Percentiles rank a stretch among this genome's conserved stretches.
phyloP scores from a whole-genome alignment of 805 yeast species.

The Lipomyces starkeyi region DNA sequence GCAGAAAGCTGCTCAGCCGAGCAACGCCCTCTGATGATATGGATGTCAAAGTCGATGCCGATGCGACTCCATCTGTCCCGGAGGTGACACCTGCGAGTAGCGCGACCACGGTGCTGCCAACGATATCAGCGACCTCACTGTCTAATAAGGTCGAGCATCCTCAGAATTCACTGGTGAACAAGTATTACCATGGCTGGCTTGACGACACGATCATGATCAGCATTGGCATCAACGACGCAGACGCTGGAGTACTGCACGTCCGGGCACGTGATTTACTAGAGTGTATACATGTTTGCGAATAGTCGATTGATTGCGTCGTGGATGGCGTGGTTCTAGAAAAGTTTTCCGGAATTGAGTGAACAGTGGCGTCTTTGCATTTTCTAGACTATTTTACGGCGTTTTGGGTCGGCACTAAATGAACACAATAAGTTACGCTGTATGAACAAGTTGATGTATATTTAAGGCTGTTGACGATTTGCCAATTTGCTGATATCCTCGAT shows the following conservation, averaged over 20 bases:
- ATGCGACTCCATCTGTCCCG: background rate
- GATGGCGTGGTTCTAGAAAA: background rate
- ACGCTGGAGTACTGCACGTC: conserved; percentile 20
- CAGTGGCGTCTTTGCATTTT: background rate
- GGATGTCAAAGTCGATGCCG: too few relatives aligned
- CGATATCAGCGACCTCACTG: background rate
- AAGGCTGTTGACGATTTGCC: too few relatives aligned
- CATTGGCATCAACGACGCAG: conserved; percentile 27
- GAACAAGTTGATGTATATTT: background rate
- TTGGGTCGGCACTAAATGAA: background rate
- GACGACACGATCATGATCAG: conserved; percentile 28
- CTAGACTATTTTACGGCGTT: background rate
- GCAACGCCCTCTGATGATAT: too few relatives aligned
- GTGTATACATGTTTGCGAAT: conserved; percentile 19
- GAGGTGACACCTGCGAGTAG: background rate
- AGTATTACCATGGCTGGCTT: conserved; percentile 34
- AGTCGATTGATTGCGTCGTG: background rate
- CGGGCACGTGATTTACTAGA: conserved; percentile 29
- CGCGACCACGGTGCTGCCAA: background rate
- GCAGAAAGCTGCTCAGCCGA: too few relatives aligned
- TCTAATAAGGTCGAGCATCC: background rate
- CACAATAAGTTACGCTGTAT: background rate
- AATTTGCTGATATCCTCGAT: too few relatives aligned
- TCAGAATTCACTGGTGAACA: conserved; percentile 24
- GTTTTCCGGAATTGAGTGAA: background rate